Conservation (phyloP, 2,329 filamentous ascomycete species). For the Teratosphaeria pseudoeucalypti region DNA sequence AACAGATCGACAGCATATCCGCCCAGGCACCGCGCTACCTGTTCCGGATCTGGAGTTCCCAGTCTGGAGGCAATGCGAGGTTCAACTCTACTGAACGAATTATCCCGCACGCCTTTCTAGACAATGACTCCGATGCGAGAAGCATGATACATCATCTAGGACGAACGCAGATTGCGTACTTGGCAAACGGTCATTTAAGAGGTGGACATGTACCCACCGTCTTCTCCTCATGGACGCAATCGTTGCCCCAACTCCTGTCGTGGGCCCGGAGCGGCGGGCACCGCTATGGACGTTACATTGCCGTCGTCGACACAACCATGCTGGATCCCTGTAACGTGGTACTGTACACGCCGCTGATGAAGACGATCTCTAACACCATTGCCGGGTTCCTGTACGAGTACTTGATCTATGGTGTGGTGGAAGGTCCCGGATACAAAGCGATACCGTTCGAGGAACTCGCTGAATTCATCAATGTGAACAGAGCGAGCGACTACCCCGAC, state of each 20-base stretch:
- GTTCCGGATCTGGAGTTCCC: too few species aligned
- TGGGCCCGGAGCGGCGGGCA: neutral
- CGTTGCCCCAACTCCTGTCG: neutral
- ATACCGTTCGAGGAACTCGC: neutral
- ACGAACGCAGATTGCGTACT: neutral
- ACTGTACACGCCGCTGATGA: neutral
- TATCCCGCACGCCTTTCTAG: neutral
- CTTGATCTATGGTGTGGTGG: neutral
- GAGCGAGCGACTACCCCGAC: too few species aligned
- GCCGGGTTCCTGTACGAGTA: neutral
- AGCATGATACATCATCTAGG: neutral
- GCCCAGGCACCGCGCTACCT: too few species aligned
- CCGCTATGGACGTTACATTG: neutral
- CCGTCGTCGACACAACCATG: neutral
- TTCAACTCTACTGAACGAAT: neutral
- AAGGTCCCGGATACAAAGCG: neutral
- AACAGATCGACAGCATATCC: too few species aligned
- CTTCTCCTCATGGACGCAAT: neutral
- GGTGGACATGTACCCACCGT: neutral
- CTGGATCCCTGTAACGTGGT: neutral
- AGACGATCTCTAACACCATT: neutral
- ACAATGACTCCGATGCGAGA: neutral
- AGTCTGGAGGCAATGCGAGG: too few species aligned
- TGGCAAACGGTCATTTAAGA: neutral
- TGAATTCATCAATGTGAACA: neutral